A percentile compares a stretch with the other conserved stretches of the same genome.
Evolutionary conservation across 169 alveolate genomes (phyloP).

Genomic region (Eimeria necatrix): DNA sequence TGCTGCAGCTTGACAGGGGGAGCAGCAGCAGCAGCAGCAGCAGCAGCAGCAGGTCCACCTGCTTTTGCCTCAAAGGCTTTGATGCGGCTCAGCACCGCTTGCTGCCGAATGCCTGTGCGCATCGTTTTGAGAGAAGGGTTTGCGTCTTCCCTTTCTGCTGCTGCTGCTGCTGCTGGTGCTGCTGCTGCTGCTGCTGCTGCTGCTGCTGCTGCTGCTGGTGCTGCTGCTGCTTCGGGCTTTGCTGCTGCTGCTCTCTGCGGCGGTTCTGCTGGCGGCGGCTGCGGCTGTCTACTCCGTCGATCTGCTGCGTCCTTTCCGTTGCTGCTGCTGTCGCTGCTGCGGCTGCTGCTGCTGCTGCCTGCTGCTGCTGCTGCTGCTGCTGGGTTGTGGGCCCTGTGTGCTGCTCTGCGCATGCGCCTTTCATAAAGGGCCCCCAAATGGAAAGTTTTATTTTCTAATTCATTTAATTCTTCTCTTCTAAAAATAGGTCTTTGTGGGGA

Average conservation of each 20-base stretch:
- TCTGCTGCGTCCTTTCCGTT: neutral
- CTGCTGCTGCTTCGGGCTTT: too few relatives aligned
- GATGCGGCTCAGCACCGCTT: neutral
- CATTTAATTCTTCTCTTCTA: neutral
- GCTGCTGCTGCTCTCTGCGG: neutral
- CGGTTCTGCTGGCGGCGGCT: neutral
- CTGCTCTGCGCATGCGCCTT: neutral
- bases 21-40: neutral
- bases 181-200: constrained; percentile 1
- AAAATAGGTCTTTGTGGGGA: neutral
- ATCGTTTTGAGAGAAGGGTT: neutral
- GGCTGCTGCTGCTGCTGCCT: constrained; percentile 62
- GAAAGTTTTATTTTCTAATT: neutral
- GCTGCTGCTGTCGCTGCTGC: constrained; percentile 1
- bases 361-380: neutral
- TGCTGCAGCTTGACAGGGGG: neutral
- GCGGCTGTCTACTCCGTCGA: neutral
- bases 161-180: constrained; percentile 27
- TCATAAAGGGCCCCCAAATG: neutral
- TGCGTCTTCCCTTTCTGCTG: neutral
- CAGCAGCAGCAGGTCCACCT: too few relatives aligned
- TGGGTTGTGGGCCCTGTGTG: neutral
- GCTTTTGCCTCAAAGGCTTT: neutral
- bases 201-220: constrained; percentile 9
- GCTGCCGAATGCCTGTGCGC: neutral